phyloP scores from a whole-genome alignment of 805 yeast species.

The Ogataea thermomethanolica region DNA sequence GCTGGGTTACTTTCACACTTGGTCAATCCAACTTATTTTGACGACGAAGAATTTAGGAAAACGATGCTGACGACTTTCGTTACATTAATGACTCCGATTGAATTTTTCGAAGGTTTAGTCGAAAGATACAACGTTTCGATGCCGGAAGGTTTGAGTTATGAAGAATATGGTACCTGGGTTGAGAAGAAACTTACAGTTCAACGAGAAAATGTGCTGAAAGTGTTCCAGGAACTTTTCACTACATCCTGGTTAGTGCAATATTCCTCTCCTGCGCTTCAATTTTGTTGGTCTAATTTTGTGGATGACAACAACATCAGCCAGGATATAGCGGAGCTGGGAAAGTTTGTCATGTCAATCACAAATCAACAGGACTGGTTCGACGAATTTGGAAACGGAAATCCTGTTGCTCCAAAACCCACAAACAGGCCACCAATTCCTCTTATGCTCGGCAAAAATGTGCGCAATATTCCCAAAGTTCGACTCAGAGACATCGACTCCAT shows the following conservation, averaged over 20 bases:
- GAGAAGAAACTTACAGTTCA: constrained; percentile 66
- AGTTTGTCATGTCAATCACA: constrained; percentile 19
- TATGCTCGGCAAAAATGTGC: constrained; percentile 18
- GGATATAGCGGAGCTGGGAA: constrained; percentile 20
- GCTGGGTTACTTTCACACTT: constrained; percentile 76
- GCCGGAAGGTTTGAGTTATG: constrained; percentile 83
- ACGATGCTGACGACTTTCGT: constrained; percentile 73
- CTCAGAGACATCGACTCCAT: constrained; percentile 66
- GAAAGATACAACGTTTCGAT: constrained; percentile 68
- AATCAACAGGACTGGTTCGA: constrained; percentile 27
- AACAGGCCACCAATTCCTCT: constrained; percentile 23
- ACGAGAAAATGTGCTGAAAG: constrained; percentile 59
- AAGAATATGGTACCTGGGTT: constrained; percentile 76
- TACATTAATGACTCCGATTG: constrained; percentile 65
- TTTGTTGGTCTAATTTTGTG: constrained; percentile 27
- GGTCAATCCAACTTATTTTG: constrained; percentile 66
- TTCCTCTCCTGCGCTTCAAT: constrained; percentile 41
- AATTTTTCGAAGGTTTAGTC: constrained; percentile 56
- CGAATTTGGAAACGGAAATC: constrained; percentile 21
- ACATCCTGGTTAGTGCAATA: constrained; percentile 68
- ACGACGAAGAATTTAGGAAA: constrained; percentile 56
- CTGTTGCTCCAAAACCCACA: constrained; percentile 4
- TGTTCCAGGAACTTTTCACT: constrained; percentile 63
- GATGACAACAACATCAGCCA: constrained; percentile 14
- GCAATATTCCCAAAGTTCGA: constrained; percentile 38